Conservation (phyloP, 108 stramenopile species). For the Schizochytrium sp. region DNA sequence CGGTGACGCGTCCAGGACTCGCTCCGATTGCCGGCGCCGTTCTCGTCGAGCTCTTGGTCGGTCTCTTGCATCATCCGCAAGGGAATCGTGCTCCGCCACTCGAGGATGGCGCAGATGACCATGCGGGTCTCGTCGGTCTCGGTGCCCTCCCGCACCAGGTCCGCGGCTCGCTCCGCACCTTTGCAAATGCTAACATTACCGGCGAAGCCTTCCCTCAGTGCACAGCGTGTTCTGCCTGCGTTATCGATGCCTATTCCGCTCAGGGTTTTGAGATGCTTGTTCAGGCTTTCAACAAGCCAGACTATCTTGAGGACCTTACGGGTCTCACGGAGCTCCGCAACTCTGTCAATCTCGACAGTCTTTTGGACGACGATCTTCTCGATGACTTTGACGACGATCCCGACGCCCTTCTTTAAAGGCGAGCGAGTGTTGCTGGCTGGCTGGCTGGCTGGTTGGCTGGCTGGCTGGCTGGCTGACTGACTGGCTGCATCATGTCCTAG, state of each 20-base stretch:
- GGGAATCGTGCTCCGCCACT: conserved; percentile 44
- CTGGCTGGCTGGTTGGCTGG: no score
- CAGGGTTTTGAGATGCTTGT: conserved; percentile 67
- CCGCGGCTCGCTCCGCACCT: conserved; percentile 77
- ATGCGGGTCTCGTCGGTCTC: conserved; percentile 21
- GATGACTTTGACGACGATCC: conserved; percentile 3
- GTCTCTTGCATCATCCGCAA: conserved; percentile 75
- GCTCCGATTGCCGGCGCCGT: conserved; percentile 86
- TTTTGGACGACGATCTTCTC: not conserved
- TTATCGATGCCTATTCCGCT: conserved; percentile 65
- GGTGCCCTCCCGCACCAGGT: conserved; percentile 83
- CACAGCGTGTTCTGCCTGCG: conserved; percentile 71
- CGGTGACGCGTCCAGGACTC: conserved; percentile 92
- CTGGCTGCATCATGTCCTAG: no score
- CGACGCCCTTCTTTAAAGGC: not conserved
- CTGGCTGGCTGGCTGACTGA: no score
- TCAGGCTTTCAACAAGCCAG: conserved; percentile 63
- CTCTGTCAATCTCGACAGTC: not conserved
- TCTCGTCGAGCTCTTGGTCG: conserved; percentile 87
- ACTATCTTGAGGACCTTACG: conserved; percentile 38
- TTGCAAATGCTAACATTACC: conserved; percentile 78
- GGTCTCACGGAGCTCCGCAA: conserved; percentile 17
- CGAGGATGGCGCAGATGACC: conserved; percentile 31
- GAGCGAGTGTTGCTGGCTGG: not conserved
- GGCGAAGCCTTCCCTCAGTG: conserved; percentile 77